A percentile compares a stretch with the other conserved stretches of the same genome.
These are phyloP conservation scores for Talaromyces liani DNA, from an alignment of 495 filamentous ascomycete species.

Conservation along the genomic window DNA sequence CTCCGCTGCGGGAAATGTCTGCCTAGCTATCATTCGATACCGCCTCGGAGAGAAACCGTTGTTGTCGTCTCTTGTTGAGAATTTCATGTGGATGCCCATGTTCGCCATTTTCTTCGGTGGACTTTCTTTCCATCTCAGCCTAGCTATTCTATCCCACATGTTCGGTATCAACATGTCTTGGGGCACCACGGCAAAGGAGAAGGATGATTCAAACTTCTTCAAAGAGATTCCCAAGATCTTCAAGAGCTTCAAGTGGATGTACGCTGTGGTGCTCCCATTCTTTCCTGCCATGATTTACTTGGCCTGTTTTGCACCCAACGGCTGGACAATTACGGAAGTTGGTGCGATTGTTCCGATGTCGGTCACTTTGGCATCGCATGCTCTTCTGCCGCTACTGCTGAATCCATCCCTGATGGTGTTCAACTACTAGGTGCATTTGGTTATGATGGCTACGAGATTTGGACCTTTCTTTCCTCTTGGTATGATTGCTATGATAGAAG, in stretches of 20 bases:
- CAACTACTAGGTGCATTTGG: conserved; percentile 47
- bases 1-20: conserved; percentile 39
- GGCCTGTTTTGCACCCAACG: conserved; percentile 53
- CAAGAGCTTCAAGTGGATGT: conserved; percentile 70
- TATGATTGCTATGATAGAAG: not conserved
- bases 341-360: conserved; percentile 78
- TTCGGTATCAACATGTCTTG: conserved; percentile 42
- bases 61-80: conserved; percentile 47
- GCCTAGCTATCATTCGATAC: conserved; percentile 39
- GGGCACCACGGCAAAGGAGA: conserved; percentile 44
- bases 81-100: conserved; percentile 52
- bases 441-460: not conserved
- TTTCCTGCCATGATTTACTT: conserved; percentile 61
- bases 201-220: conserved; percentile 71
- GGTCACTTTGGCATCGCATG: conserved; percentile 60
- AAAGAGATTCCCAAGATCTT: conserved; percentile 72
- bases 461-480: not conserved
- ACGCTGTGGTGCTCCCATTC: conserved; percentile 54
- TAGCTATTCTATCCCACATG: conserved; percentile 39
- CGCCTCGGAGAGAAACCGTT: conserved; percentile 30
- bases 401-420: conserved; percentile 80
- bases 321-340: conserved; percentile 67
- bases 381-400: conserved; percentile 63
- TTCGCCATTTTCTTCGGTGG: conserved; percentile 43
- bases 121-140: conserved; percentile 35